Evolutionary conservation across 768 basidiomycete species (phyloP), one percentile per base, ranked within the genome.

Genomic region (Cystofilobasidium bisporidii): DNA sequence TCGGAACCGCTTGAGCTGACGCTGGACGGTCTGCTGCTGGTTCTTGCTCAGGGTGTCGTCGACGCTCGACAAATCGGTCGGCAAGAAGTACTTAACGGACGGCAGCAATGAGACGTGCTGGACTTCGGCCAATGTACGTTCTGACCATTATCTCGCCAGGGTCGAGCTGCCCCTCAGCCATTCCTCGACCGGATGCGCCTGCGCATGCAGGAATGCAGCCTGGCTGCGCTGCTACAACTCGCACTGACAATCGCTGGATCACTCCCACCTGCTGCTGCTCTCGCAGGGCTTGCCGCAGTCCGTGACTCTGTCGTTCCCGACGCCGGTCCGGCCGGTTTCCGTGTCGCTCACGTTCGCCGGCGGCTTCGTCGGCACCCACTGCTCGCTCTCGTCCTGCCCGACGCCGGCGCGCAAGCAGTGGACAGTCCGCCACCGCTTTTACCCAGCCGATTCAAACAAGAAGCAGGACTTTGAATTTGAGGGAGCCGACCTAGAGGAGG

Each of bases 401-500:
- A 45, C 24, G 20, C 1, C 26, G 33, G 33, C 17, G 3, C 26
- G 28, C 2, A 60, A 60, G 48, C 24, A 61, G 11, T 66, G 65
- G 65, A 12, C 2, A 10, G 30, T 38, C 20, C 30, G 38, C 36
- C 28, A 47, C 24, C n/a, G 62, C 32, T 69, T 69, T 57, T 69
- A 60, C 47, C 68, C 68, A 0, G 68, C 57, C n/a, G 68, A 69
- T 30, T 55, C 57, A 3, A 69, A 69, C 50, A 40, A 61, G 38
- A 28, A 20, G 32, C 68, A 69, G 40, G 28, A 20, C 22, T 69
- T 69, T 26, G 59, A 41, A 17, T 43, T 59, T 22, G 36, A 40
- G 30, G 11, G 12, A 30, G 30, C 40, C 30, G 75, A 80, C 11
- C 85, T 86, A 2, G 86, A 89, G 50, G 88, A 87, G 33, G 61